Conservation (phyloP, 768 basidiomycete genomes). For the Pisolithus albus region DNA sequence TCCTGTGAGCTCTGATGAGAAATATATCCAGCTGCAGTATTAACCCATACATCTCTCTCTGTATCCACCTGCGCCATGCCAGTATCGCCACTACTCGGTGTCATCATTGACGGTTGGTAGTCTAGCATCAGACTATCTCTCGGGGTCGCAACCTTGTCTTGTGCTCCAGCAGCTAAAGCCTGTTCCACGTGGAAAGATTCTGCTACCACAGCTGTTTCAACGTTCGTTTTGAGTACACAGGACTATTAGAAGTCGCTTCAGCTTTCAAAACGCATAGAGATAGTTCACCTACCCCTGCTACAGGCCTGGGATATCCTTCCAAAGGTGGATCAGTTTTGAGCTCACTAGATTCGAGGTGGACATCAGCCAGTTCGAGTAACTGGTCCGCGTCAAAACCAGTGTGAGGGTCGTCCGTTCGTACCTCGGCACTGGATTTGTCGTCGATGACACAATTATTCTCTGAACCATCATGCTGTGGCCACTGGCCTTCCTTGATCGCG, state of each 20-base stretch:
- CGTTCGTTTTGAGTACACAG: background rate
- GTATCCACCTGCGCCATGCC: background rate
- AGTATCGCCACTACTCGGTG: background rate
- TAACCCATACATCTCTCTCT: background rate
- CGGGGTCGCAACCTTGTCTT: too few relatives aligned
- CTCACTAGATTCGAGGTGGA: conserved; percentile 13
- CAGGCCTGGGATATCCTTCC: background rate
- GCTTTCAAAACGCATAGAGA: background rate
- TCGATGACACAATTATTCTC: background rate
- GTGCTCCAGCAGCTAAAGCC: too few relatives aligned
- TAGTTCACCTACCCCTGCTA: background rate
- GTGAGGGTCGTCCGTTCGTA: background rate
- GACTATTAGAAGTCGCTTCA: background rate
- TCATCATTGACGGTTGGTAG: too few relatives aligned
- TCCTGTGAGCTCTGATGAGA: background rate
- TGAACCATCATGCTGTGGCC: background rate
- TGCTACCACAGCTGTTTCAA: background rate
- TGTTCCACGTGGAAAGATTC: background rate
- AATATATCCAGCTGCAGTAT: background rate
- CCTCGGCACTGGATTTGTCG: background rate
- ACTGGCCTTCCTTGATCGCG: background rate
- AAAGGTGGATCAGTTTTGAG: background rate
- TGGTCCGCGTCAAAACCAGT: conserved; percentile 12
- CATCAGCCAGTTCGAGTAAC: conserved; percentile 19
- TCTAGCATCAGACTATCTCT: too few relatives aligned